Percentiles rank a stretch among this genome's conserved stretches.
phyloP scores from a whole-genome alignment of 2,329 filamentous ascomycete species.

The Fusarium decemcellulare region DNA sequence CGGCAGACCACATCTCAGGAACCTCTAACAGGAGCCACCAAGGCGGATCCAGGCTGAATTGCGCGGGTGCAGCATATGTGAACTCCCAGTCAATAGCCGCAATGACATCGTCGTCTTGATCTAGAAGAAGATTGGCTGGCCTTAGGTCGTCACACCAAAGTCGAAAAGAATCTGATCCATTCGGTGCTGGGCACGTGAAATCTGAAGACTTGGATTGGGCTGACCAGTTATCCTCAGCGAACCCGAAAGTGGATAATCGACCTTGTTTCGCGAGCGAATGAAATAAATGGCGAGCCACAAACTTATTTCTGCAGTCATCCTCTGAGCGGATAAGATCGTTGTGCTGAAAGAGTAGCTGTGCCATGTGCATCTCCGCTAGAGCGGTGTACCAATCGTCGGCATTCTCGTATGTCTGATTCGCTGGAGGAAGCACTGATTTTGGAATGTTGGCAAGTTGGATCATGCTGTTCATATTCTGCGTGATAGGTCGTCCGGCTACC shows the following conservation, averaged over 20 bases:
- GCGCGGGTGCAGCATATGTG: conserved; percentile 50
- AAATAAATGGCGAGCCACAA: conserved; percentile 47
- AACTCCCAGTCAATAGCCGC: conserved; percentile 60
- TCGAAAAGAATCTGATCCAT: conserved; percentile 7
- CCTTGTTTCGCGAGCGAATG: conserved; percentile 32
- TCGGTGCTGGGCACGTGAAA: neutral
- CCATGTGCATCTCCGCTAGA: conserved; percentile 57
- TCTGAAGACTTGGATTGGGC: neutral
- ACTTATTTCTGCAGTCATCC: conserved; percentile 47
- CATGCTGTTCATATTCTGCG: conserved; percentile 59
- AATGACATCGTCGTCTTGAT: conserved; percentile 45
- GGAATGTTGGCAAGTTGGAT: conserved; percentile 43
- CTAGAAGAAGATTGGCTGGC: conserved; percentile 52
- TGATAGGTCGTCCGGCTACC: conserved; percentile 53
- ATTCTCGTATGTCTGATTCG: conserved; percentile 33
- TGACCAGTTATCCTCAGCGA: conserved; percentile 3
- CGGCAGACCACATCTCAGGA: conserved; percentile 50
- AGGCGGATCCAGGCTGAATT: conserved; percentile 54
- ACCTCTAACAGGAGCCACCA: conserved; percentile 56
- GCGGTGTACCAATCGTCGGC: conserved; percentile 54
- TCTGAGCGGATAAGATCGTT: conserved; percentile 48
- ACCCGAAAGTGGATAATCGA: conserved; percentile 8
- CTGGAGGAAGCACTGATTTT: conserved; percentile 28
- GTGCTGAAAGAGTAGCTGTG: conserved; percentile 55
- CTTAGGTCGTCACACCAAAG: conserved; percentile 45